Evolutionary conservation across 129 eudicot genomes (phyloP).

Genomic region (Tagetes patula): DNA sequence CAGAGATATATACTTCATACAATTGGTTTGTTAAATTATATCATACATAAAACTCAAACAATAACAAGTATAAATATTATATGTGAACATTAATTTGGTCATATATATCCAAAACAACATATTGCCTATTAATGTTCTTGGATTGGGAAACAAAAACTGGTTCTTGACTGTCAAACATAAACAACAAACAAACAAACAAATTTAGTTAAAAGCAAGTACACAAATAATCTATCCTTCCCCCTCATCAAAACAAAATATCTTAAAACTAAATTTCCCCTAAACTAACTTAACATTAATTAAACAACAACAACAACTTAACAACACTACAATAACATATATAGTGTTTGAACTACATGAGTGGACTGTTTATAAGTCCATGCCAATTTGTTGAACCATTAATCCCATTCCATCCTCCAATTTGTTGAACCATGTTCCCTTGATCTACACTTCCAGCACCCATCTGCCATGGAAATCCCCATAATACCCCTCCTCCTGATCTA

Average conservation of each 20-base stretch:
- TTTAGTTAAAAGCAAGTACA: conserved; percentile 36
- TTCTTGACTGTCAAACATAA: conserved; percentile 37
- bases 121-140: conserved; percentile 20
- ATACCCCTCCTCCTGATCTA: conserved; percentile 42
- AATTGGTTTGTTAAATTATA: not conserved
- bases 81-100: not conserved
- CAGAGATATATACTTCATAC: no score
- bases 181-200: conserved; percentile 39
- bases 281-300: conserved; percentile 29
- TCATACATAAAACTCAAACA: not conserved
- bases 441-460: conserved; percentile 46
- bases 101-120: conserved; percentile 23
- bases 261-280: conserved; percentile 30
- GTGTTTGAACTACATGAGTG: conserved; percentile 52
- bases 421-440: conserved; percentile 38
- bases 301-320: conserved; percentile 7
- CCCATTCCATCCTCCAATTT: conserved; percentile 62
- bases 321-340: not conserved
- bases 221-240: conserved; percentile 28
- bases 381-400: conserved; percentile 47
- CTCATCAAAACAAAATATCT: conserved; percentile 36
- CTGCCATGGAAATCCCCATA: conserved; percentile 83
- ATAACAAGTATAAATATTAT: not conserved
- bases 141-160: conserved; percentile 37
- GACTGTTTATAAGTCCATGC: conserved; percentile 73